Evolutionary conservation across 768 basidiomycete species (phyloP), one percentile per base, ranked within the genome.

Genomic region (Saitozyma sp.): DNA sequence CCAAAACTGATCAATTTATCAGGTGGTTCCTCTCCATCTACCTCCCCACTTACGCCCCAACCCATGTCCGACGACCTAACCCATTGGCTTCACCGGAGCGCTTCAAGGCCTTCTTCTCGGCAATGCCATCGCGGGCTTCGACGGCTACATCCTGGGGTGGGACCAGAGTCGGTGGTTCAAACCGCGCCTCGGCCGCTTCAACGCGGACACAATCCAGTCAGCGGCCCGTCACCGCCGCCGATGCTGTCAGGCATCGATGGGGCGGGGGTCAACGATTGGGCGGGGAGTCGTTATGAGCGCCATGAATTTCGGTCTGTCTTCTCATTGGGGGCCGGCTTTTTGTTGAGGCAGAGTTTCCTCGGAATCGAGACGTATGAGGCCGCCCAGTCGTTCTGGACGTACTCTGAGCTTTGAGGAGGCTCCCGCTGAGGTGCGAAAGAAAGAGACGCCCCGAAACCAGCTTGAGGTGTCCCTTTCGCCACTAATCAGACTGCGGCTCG

Each of bases 21-120:
- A 79, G 78, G 76, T 79, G 78, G 78, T 79, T 74, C 66, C 51
- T 76, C 8, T 66, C 70, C 9, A 68, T 63, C 0, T 79, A 69
- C 61, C 72, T 79, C 2, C 78, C 78, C 1, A 16, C 64, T 3
- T 69, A 76, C 48, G 75, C 78, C 1, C 74, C 76, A 0, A 56
- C 72, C 43, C 65, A 64, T 10, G 50, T 76, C 1, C 64, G 70
- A 8, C 69, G 76, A 2, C 58, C 60, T 0, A 78, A 79, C 58
- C 76, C 76, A 8, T 59, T 77, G 19, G 45, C 49, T 10, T 59
- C 68, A 1, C 78, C 76, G 0, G 20, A 40, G 4, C 59, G 70
- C 43, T 79, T 77, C 58, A 40, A 62, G 5, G 40, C 53, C 0
- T 61, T 76, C 1, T 77, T 77, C 59, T n/a, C 63, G 3, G 29